Percentiles rank a stretch among this genome's conserved stretches.
phyloP scores from a whole-genome alignment of 73 alveolate species.

The Breviolum minutum region DNA sequence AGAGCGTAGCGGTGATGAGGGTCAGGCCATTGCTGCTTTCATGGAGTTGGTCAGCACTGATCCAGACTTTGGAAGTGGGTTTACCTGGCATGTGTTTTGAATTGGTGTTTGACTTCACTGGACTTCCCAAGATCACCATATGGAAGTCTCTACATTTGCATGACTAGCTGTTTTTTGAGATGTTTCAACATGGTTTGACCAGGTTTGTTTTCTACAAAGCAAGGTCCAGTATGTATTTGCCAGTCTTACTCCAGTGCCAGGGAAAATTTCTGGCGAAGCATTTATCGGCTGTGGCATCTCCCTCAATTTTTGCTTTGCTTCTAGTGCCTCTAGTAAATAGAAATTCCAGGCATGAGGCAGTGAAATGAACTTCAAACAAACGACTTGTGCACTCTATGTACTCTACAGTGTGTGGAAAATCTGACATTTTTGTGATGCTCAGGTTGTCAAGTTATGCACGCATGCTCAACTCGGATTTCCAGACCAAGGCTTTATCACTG shows the following conservation, averaged over 20 bases:
- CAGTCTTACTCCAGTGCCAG: background rate
- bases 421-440: background rate
- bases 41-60: constrained; percentile 62
- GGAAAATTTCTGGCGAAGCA: constrained; percentile 37
- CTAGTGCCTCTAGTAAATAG: background rate
- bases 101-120: background rate
- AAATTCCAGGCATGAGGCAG: background rate
- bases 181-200: no score
- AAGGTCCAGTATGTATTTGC: no score
- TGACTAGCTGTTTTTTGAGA: no score
- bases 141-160: background rate
- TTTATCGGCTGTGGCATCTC: constrained; percentile 3
- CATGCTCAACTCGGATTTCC: constrained; percentile 75
- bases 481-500: constrained; percentile 38
- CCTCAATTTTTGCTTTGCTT: background rate
- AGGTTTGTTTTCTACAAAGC: no score
- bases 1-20: constrained; percentile 34
- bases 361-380: no score
- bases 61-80: constrained; percentile 35
- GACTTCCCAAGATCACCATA: background rate
- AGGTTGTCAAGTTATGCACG: constrained; percentile 63
- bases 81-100: background rate
- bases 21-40: constrained; percentile 38
- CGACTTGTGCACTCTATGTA: no score
- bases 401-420: no score